phyloP scores from a whole-genome alignment of 257 asterid species.

The Nicotiana benthamiana region DNA sequence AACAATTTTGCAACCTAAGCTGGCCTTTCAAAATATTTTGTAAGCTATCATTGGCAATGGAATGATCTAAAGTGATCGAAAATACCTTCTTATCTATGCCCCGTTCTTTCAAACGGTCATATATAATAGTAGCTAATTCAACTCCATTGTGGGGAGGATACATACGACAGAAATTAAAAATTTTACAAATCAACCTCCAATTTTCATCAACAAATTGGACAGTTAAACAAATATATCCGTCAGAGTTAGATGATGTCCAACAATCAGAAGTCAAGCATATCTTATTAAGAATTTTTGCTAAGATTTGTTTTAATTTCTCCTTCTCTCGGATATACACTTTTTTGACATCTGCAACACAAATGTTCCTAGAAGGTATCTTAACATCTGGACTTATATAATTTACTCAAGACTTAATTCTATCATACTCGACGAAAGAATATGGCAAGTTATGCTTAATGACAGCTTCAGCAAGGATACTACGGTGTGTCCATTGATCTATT shows the following conservation, averaged over 20 bases:
- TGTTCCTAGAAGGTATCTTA: not conserved
- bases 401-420: not conserved
- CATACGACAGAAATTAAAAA: not conserved
- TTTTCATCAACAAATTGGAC: not conserved
- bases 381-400: not conserved
- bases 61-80: slow-evolving; percentile 4
- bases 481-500: not conserved
- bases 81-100: not conserved
- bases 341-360: not conserved
- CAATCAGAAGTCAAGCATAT: slow-evolving; percentile 3
- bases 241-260: not conserved
- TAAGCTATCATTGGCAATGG: not conserved
- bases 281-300: not conserved
- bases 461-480: not conserved
- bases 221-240: slow-evolving; percentile 8
- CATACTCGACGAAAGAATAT: not conserved
- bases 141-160: not conserved
- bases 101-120: not conserved
- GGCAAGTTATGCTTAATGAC: not conserved
- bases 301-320: not conserved
- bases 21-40: not conserved
- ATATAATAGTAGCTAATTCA: not conserved
- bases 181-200: not conserved
- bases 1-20: not conserved
- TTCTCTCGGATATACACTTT: not conserved